Evolutionary conservation across 805 yeast genomes (phyloP).

Genomic region (Starmerella potacharoeniae): DNA sequence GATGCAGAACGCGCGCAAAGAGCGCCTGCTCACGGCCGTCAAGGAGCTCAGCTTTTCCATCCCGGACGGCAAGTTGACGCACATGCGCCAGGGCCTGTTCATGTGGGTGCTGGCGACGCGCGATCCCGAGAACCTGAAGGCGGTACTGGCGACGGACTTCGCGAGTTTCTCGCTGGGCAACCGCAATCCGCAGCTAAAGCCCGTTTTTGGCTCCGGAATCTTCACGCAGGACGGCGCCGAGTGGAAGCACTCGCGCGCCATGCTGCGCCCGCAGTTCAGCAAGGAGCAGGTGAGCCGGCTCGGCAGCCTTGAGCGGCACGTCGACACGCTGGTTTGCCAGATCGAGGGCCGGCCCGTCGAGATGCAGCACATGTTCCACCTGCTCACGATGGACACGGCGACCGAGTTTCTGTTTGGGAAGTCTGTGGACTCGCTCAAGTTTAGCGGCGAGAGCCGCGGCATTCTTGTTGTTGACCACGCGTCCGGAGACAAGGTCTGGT

Average conservation of each 20-base stretch:
- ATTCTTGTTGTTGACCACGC: background rate
- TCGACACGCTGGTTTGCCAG: slow-evolving; percentile 17
- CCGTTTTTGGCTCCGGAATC: slow-evolving; percentile 30
- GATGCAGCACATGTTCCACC: slow-evolving; percentile 18
- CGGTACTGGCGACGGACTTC: slow-evolving; percentile 26
- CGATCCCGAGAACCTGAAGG: slow-evolving; percentile 27
- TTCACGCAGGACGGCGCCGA: slow-evolving; percentile 30
- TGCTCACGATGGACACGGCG: slow-evolving; percentile 25
- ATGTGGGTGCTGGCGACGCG: slow-evolving; percentile 16
- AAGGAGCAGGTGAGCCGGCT: slow-evolving; percentile 28
- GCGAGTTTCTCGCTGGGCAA: slow-evolving; percentile 27
- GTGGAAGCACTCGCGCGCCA: slow-evolving; percentile 31
- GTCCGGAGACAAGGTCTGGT: slow-evolving; percentile 17
- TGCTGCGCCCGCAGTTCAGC: slow-evolving; percentile 31
- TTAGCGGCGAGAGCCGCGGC: slow-evolving; percentile 3
- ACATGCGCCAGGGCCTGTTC: background rate
- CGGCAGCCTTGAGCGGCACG: slow-evolving; percentile 24
- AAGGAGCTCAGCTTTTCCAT: background rate
- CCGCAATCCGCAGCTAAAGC: slow-evolving; percentile 25
- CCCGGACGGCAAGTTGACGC: background rate
- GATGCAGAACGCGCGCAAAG: background rate
- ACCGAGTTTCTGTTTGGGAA: slow-evolving; percentile 26
- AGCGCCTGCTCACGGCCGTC: background rate
- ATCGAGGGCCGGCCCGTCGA: slow-evolving; percentile 12
- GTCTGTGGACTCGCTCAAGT: slow-evolving; percentile 15